These are phyloP conservation scores for Kwoniella sp. DNA, from an alignment of 768 basidiomycete genomes.

Conservation along the genomic window DNA sequence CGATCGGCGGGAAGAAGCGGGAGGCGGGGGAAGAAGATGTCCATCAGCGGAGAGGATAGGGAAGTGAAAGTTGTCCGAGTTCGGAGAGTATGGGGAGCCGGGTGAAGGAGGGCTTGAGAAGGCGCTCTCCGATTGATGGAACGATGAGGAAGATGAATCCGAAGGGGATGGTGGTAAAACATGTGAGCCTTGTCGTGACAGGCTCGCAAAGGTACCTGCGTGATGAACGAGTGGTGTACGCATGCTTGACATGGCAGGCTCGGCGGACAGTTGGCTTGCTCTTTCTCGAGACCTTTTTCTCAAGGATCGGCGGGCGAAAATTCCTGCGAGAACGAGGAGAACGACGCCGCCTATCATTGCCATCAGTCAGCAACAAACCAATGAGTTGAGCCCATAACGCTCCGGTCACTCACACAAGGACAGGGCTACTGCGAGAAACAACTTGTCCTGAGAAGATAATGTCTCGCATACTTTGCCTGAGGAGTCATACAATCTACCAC, in stretches of 20 bases:
- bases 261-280: conserved; percentile 3
- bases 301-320: conserved; percentile 10
- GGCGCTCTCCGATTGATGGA: not conserved
- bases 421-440: conserved; percentile 26
- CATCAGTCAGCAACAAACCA: too few relatives aligned
- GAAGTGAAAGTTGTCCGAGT: conserved; percentile 42
- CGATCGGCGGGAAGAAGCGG: conserved; percentile 34
- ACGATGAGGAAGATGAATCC: conserved; percentile 8
- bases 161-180: conserved; percentile 19
- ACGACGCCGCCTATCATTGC: conserved; percentile 18
- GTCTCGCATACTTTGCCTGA: conserved; percentile 29
- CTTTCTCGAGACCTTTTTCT: conserved; percentile 10
- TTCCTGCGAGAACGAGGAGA: conserved; percentile 14
- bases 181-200: conserved; percentile 10
- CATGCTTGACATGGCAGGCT: conserved; percentile 28
- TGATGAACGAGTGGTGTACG: conserved; percentile 23
- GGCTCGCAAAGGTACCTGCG: conserved; percentile 7
- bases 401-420: conserved; percentile 25
- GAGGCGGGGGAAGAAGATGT: conserved; percentile 40
- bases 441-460: conserved; percentile 27
- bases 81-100: conserved; percentile 35
- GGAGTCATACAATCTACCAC: conserved; percentile 30
- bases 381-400: too few relatives aligned
- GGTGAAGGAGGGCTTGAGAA: conserved; percentile 18
- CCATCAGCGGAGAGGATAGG: conserved; percentile 49